Percentiles rank a stretch among this genome's conserved stretches.
These are phyloP conservation scores for Russula brevipes DNA, from an alignment of 768 basidiomycete genomes.

Conservation along the genomic window DNA sequence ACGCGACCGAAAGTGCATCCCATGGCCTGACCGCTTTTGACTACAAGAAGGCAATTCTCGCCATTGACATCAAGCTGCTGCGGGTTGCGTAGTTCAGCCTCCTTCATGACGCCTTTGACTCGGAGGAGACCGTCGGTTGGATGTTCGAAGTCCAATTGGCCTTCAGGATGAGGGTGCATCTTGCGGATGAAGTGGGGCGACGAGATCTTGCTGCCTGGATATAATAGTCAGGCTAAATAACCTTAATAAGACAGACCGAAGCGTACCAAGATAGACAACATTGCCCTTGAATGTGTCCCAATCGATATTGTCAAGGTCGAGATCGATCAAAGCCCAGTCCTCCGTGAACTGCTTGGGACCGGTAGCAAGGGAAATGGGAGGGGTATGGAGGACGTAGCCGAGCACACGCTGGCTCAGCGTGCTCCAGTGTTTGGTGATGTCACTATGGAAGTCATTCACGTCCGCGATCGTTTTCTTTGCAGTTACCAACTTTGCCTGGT, in stretches of 20 bases:
- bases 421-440: not conserved
- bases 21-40: conserved; percentile 29
- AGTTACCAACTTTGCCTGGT: not conserved
- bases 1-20: conserved; percentile 28
- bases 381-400: not conserved
- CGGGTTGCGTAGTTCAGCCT: conserved; percentile 24
- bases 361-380: conserved; percentile 22
- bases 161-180: not conserved
- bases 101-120: conserved; percentile 23
- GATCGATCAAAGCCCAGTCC: conserved; percentile 31
- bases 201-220: conserved; percentile 4
- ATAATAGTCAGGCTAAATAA: conserved; percentile 7
- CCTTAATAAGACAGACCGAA: not conserved
- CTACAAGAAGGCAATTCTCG: conserved; percentile 19
- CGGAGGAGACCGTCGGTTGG: conserved; percentile 26
- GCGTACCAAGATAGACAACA: not conserved
- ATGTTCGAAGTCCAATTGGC: conserved; percentile 8
- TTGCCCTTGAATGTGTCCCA: conserved; percentile 24
- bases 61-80: conserved; percentile 19
- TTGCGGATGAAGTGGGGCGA: not conserved
- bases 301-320: conserved; percentile 27
- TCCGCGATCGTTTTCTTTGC: not conserved
- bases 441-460: not conserved
- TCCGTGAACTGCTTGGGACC: conserved; percentile 19
- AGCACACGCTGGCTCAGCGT: not conserved